Evolutionary conservation across 1,284 basidiomycete species (phyloP).

Genomic region (Meripilus lineatus): DNA sequence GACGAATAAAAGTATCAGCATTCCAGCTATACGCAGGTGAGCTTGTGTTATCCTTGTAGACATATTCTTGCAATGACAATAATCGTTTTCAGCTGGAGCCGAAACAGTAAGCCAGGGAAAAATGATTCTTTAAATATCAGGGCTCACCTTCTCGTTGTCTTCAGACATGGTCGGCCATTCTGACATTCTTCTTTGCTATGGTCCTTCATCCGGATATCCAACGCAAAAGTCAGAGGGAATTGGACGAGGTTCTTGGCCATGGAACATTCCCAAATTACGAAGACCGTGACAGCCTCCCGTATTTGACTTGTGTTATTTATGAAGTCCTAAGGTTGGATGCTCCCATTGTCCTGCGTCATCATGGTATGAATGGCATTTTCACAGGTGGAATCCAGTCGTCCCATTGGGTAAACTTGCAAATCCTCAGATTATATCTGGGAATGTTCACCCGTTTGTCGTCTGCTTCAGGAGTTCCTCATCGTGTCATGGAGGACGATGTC

Average conservation of each 20-base stretch:
- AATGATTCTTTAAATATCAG: not conserved
- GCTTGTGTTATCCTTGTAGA: too few species aligned
- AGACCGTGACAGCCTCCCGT: constrained; percentile 35
- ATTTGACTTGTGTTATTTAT: constrained; percentile 33
- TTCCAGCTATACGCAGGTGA: constrained; percentile 2
- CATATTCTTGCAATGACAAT: not conserved
- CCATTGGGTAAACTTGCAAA: constrained; percentile 1
- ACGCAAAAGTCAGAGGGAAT: constrained; percentile 34
- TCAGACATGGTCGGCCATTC: constrained; percentile 37
- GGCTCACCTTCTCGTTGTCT: not conserved
- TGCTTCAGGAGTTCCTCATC: constrained; percentile 12
- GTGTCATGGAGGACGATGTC: constrained; percentile 29
- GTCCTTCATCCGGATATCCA: constrained; percentile 29
- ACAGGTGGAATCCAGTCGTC: constrained; percentile 13
- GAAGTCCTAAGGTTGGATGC: constrained; percentile 25
- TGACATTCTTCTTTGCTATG: constrained; percentile 26
- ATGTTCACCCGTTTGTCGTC: not conserved
- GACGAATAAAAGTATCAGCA: not conserved
- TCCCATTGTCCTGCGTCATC: not conserved
- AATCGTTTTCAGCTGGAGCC: not conserved
- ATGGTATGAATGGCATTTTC: not conserved
- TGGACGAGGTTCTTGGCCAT: constrained; percentile 34
- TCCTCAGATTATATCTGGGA: too few species aligned
- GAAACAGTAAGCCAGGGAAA: not conserved
- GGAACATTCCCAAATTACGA: constrained; percentile 34